These are phyloP conservation scores for Chlorella sorokiniana DNA, from an alignment of 139 green algal genomes.

Conservation along the genomic window DNA sequence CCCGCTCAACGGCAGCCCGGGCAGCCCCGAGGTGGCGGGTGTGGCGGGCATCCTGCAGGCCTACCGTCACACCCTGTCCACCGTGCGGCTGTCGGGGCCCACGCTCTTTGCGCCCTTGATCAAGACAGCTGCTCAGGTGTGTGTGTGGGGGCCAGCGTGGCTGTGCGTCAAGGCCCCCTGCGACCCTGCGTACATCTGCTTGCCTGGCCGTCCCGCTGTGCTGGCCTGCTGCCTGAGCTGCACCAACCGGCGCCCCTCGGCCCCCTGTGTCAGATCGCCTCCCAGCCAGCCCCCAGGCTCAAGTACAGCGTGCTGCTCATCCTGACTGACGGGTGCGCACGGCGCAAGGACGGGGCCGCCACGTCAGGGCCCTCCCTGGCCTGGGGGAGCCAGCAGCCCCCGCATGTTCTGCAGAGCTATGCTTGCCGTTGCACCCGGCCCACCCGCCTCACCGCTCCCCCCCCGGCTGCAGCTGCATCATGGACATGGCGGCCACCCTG, in stretches of 20 bases:
- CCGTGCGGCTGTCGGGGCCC: slow-evolving; percentile 46
- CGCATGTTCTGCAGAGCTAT: too few species aligned
- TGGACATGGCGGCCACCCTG: slow-evolving; percentile 55
- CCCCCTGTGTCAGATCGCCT: too few species aligned
- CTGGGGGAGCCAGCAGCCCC: too few species aligned
- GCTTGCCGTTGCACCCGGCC: too few species aligned
- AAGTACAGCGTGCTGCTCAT: slow-evolving; percentile 60
- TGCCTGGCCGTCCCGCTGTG: not conserved
- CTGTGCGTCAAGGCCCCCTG: too few species aligned
- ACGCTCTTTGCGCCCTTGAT: slow-evolving; percentile 59
- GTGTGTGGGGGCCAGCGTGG: not conserved
- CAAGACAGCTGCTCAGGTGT: slow-evolving; percentile 8
- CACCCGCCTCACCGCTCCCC: too few species aligned
- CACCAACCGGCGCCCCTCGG: not conserved
- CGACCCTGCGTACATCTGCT: not conserved
- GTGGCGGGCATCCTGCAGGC: slow-evolving; percentile 45
- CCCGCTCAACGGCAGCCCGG: slow-evolving; percentile 30
- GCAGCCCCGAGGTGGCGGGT: slow-evolving; percentile 38
- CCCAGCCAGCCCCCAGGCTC: too few species aligned
- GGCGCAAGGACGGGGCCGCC: too few species aligned
- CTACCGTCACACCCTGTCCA: slow-evolving; percentile 48
- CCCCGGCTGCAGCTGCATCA: too few species aligned
- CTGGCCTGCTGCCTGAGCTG: not conserved
- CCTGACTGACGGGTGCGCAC: slow-evolving; percentile 59
- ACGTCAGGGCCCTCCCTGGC: too few species aligned